Conservation (phyloP, 208 protist species). For the Phytomonas sp. region DNA sequence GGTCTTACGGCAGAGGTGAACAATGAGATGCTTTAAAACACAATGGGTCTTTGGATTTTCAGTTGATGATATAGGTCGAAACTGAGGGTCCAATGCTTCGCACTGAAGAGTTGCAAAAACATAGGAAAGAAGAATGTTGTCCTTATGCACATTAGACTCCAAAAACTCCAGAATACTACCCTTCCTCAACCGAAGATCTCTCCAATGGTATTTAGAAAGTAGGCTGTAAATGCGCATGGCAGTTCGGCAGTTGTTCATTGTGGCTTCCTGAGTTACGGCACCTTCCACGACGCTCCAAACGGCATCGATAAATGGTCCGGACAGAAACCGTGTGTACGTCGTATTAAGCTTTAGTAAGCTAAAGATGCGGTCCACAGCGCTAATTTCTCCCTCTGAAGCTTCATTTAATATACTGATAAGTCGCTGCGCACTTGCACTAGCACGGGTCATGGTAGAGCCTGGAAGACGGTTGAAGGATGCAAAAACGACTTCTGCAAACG, state of each 20-base stretch:
- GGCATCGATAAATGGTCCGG: conserved; percentile 74
- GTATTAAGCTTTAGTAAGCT: conserved; percentile 33
- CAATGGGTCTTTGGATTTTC: conserved; percentile 37
- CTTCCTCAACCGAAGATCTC: conserved; percentile 53
- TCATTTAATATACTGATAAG: conserved; percentile 54
- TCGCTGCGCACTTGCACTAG: conserved; percentile 67
- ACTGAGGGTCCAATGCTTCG: conserved; percentile 63
- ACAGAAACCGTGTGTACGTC: conserved; percentile 5
- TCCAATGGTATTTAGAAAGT: conserved; percentile 63
- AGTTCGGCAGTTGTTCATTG: conserved; percentile 53
- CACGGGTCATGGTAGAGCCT: conserved; percentile 41
- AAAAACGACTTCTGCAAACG: conserved; percentile 83
- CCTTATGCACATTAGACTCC: conserved; percentile 30
- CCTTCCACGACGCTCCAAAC: conserved; percentile 82
- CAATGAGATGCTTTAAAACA: conserved; percentile 61
- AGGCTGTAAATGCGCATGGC: conserved; percentile 87
- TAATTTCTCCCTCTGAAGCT: conserved; percentile 80
- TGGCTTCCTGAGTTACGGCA: conserved; percentile 21
- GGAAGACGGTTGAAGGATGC: conserved; percentile 48
- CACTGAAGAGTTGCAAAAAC: conserved; percentile 65
- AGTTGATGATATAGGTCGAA: conserved; percentile 41
- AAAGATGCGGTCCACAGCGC: conserved; percentile 79
- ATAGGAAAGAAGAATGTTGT: conserved; percentile 81
- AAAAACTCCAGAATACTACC: conserved; percentile 72
- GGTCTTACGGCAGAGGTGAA: conserved; percentile 72